Evolutionary conservation across 176 grass and related monocot species (phyloP), one percentile per base, ranked within the genome.

Genomic region (Raddia distichophylla): DNA sequence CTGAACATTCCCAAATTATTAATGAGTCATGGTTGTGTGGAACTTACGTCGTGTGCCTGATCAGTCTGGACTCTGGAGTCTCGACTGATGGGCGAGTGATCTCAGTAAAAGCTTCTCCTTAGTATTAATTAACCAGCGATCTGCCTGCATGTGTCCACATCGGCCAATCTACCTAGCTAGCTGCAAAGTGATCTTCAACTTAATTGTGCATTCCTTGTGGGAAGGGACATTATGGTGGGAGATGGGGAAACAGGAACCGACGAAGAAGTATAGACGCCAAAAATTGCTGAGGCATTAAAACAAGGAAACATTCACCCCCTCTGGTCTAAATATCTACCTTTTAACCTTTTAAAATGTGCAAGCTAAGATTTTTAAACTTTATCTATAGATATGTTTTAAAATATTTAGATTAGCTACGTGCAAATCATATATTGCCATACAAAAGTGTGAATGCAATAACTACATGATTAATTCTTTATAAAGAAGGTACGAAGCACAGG

Each of bases 21-120:
- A 27, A 27, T 27, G 66, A 81, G 60, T 81, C 66, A 49, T 77
- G 27, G n/a, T 32, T 44, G 53, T 5, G 52, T 63, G 42, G 49
- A 49, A 71, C 80, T 73, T 72, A 8, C 14, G 42, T 40, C 37
- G 4, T 18, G 27, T 18, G 27, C 8, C 67, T 77, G 37, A 33
- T 71, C 33, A 13, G 45, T 18, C 45, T 35, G 60, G 45, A 50
- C 11, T 55, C 32, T 6, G 65, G 20, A 48, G n/a, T 10, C 42
- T 43, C 12, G 12, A 52, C 50, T 15, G 50, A 52, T 1, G 50
- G 50, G 12, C 14, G 50, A 52, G 14, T 4, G 50, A 20, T 57
- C 17, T n/a, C 37, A 2, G 4, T 40, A 40, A 3, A 40, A 40
- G 37, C 37, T 40, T 2, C 37, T 40, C 37, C 37, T 40, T 27